phyloP scores from a whole-genome alignment of 345 rosid genomes.

The Boechera retrofracta region DNA sequence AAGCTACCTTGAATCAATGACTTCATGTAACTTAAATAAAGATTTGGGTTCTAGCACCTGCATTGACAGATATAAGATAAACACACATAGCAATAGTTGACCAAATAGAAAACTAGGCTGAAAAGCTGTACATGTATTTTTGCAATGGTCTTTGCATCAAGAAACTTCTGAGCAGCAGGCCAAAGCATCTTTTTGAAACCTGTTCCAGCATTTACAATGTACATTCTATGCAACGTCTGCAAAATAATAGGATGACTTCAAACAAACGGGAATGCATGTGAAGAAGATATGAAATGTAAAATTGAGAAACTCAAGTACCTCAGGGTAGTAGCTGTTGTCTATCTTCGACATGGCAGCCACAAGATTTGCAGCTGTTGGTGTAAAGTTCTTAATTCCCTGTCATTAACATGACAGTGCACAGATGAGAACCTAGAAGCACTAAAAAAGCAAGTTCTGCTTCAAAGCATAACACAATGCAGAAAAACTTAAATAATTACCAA shows the following conservation, averaged over 20 bases:
- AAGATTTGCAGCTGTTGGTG: conserved; percentile 83
- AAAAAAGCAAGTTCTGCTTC: conserved; percentile 11
- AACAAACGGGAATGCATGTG: conserved; percentile 2
- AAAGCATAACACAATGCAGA: conserved; percentile 18
- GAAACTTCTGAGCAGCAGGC: conserved; percentile 98
- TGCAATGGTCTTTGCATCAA: conserved; percentile 79
- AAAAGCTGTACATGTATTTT: conserved; percentile 74
- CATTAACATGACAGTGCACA: conserved; percentile 38
- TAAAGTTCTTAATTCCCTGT: conserved; percentile 92
- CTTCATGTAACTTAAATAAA: conserved; percentile 71
- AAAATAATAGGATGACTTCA: conserved; percentile 24
- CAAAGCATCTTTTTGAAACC: conserved; percentile 96
- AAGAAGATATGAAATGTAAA: conserved; percentile 12
- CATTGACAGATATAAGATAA: conserved; percentile 35
- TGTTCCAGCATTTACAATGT: conserved; percentile 91
- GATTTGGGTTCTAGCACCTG: conserved; percentile 93
- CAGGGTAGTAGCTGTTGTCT: conserved; percentile 92
- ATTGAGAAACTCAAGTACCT: conserved; percentile 56
- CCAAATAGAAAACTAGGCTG: conserved; percentile 29
- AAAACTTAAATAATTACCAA: conserved; percentile 59
- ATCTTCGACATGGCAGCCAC: conserved; percentile 79
- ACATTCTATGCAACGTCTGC: conserved; percentile 92
- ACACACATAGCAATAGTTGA: conserved; percentile 21
- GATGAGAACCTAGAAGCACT: conserved; percentile 40
- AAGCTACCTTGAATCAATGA: conserved; percentile 75